phyloP scores from a whole-genome alignment of 2,329 filamentous ascomycete genomes.

The Lecanicillium sp. region DNA sequence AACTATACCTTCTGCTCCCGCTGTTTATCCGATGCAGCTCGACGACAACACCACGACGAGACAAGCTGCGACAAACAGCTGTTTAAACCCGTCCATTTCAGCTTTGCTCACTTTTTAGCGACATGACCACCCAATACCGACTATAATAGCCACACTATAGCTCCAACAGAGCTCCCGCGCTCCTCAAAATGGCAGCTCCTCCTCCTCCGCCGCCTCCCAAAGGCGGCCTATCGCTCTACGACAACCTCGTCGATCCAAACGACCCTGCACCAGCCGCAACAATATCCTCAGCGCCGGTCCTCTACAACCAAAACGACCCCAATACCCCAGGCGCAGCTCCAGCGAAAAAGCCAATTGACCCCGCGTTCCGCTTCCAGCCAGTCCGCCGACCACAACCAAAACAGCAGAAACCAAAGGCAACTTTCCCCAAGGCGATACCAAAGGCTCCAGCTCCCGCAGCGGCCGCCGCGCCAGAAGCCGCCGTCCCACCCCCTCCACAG shows the following conservation, averaged over 20 bases:
- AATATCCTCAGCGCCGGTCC: slow-evolving; percentile 70
- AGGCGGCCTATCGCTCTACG: slow-evolving; percentile 67
- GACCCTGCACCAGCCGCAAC: slow-evolving; percentile 44
- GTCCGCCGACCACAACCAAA: slow-evolving; percentile 67
- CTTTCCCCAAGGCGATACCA: slow-evolving; percentile 40
- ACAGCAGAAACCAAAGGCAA: slow-evolving; percentile 51
- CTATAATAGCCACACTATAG: neutral
- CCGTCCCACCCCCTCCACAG: slow-evolving; percentile 19
- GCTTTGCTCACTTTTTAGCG: too few species aligned
- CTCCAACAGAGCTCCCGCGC: neutral
- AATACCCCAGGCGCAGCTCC: slow-evolving; percentile 29
- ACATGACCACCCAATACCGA: neutral
- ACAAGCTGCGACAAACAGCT: neutral
- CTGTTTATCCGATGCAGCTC: slow-evolving; percentile 20
- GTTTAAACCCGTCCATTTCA: too few species aligned
- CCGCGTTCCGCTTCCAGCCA: slow-evolving; percentile 76
- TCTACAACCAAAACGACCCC: slow-evolving; percentile 54
- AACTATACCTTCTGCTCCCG: slow-evolving; percentile 12
- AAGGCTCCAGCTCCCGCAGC: slow-evolving; percentile 14
- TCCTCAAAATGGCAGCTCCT: slow-evolving; percentile 18
- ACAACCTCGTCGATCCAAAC: slow-evolving; percentile 65
- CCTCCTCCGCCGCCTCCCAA: slow-evolving; percentile 31
- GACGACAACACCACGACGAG: neutral
- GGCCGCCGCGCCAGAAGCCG: slow-evolving; percentile 17
- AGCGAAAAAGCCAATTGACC: slow-evolving; percentile 53